These are phyloP conservation scores for Aspergillus brasiliensis DNA, from an alignment of 2,329 filamentous ascomycete species.

Conservation along the genomic window DNA sequence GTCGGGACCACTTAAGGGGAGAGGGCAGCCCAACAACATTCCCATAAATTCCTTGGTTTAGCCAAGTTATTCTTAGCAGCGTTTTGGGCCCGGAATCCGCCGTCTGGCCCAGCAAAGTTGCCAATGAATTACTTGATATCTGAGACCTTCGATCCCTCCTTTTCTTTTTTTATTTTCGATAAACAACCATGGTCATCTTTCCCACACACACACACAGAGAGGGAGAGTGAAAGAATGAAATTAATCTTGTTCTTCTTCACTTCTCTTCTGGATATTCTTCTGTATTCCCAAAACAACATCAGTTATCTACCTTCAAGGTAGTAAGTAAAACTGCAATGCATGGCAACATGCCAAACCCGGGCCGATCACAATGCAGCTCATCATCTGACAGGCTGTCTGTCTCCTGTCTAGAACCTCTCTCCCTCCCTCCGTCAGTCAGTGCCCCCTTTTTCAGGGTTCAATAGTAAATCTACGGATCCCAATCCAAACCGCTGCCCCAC, in stretches of 20 bases:
- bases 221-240: too few species aligned
- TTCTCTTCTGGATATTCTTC: too few species aligned
- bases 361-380: not conserved
- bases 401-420: not conserved
- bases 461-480: constrained; percentile 14
- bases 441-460: constrained; percentile 18
- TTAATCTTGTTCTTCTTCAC: too few species aligned
- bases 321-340: not conserved
- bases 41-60: not conserved
- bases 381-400: constrained; percentile 5
- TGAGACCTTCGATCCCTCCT: not conserved
- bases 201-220: not conserved
- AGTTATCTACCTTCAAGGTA: not conserved
- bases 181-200: not conserved
- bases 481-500: constrained; percentile 16
- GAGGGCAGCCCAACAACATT: not conserved
- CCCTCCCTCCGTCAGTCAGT: not conserved
- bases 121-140: constrained; percentile 1
- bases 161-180: not conserved
- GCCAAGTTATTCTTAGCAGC: not conserved
- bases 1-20: not conserved
- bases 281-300: not conserved
- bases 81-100: not conserved
- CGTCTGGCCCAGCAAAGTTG: not conserved
- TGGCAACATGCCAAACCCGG: not conserved